Percentiles rank a stretch among this genome's conserved stretches.
Evolutionary conservation across 202 grass and related monocot species (phyloP).

Genomic region (Carex arenaria): DNA sequence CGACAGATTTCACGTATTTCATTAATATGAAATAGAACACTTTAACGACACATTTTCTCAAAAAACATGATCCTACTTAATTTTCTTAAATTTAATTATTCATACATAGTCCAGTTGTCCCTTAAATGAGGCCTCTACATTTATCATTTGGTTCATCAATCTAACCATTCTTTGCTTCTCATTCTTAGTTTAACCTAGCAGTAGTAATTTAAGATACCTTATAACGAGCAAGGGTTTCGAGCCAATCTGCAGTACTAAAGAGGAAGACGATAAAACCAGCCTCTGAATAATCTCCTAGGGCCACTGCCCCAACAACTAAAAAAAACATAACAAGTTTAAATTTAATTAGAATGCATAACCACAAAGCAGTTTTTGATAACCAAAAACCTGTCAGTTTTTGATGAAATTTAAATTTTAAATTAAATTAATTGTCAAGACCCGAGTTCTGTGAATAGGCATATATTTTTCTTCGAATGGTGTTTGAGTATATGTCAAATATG

Average conservation of each 20-base stretch:
- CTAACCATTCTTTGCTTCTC: neutral
- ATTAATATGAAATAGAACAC: neutral
- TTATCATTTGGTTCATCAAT: neutral
- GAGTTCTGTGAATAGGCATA: neutral
- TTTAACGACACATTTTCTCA: neutral
- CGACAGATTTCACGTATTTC: neutral
- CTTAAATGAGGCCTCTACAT: neutral
- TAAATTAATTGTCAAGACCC: neutral
- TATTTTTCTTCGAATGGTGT: neutral
- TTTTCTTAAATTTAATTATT: neutral
- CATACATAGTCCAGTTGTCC: neutral
- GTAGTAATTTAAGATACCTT: constrained; percentile 26
- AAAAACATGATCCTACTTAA: neutral
- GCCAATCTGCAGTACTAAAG: constrained; percentile 71
- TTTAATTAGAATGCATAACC: neutral
- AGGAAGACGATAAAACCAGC: constrained; percentile 81
- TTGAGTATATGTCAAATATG: neutral
- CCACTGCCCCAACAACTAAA: constrained; percentile 40
- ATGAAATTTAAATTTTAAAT: neutral
- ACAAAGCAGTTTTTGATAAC: neutral
- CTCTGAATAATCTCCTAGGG: constrained; percentile 52
- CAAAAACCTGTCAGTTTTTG: neutral
- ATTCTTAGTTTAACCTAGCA: neutral
- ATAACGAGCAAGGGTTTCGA: constrained; percentile 55
- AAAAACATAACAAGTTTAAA: neutral